These are phyloP conservation scores for Solanum neorickii DNA, from an alignment of 257 asterid species.

Conservation along the genomic window DNA sequence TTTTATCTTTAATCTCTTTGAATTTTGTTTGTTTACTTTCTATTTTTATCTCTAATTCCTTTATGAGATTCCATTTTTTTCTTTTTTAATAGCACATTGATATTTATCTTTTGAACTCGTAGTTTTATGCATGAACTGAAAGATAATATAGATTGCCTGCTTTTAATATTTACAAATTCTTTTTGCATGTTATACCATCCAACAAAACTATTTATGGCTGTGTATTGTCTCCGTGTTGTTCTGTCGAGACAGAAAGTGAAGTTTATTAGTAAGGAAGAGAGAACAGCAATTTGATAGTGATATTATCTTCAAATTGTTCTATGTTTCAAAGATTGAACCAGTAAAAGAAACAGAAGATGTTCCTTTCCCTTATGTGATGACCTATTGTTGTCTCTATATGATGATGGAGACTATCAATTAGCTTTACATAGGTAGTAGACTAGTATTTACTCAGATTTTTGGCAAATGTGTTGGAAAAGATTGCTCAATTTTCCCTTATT, in stretches of 20 bases:
- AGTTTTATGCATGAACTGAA: not conserved
- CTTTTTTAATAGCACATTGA: not conserved
- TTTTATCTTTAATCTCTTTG: not conserved
- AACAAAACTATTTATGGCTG: not conserved
- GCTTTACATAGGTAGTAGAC: not conserved
- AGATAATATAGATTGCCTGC: not conserved
- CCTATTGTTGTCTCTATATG: not conserved
- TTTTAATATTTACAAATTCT: not conserved
- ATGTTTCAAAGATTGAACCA: not conserved
- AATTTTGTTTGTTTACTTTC: not conserved
- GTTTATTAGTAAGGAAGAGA: not conserved
- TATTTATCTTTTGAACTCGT: not conserved
- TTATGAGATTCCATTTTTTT: not conserved
- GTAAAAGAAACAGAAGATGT: not conserved
- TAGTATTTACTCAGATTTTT: not conserved
- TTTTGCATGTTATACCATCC: not conserved
- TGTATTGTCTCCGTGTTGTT: not conserved
- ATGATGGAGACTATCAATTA: not conserved
- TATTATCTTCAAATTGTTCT: not conserved
- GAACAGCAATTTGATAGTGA: not conserved
- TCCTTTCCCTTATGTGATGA: not conserved
- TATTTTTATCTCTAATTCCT: not conserved
- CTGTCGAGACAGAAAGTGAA: not conserved
- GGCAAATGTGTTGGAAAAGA: not conserved
- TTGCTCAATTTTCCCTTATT: not conserved